These are phyloP conservation scores for Dispira simplex DNA, from an alignment of 192 early-diverging fungal genomes.

Conservation along the genomic window DNA sequence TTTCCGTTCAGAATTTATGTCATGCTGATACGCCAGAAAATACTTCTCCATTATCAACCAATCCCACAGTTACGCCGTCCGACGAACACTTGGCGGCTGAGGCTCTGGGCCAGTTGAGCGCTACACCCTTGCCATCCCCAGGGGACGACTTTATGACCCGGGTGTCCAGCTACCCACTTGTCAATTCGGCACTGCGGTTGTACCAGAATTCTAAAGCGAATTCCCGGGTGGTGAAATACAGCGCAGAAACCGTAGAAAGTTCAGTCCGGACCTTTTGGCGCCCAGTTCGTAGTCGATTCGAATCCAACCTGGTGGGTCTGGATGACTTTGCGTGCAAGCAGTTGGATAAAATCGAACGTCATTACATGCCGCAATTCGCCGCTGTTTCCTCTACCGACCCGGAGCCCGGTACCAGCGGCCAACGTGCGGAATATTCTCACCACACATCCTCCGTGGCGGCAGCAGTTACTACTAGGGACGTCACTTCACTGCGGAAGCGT, in stretches of 20 bases:
- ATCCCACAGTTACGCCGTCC: background rate
- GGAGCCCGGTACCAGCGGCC: too few species aligned
- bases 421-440: too few species aligned
- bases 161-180: constrained; percentile 61
- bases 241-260: constrained; percentile 62
- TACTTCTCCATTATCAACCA: background rate
- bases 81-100: background rate
- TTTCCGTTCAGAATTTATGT: background rate
- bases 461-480: too few species aligned
- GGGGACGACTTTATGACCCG: constrained; percentile 46
- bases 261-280: constrained; percentile 51
- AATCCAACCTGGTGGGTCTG: constrained; percentile 41
- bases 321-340: constrained; percentile 65
- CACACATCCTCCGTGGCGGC: too few species aligned
- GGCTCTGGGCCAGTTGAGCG: constrained; percentile 1
- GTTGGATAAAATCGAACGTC: constrained; percentile 40
- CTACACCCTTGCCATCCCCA: background rate
- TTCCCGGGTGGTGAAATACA: constrained; percentile 43
- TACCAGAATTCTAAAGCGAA: constrained; percentile 60
- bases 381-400: too few species aligned
- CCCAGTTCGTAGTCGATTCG: constrained; percentile 58
- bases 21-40: background rate
- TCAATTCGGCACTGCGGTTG: constrained; percentile 56
- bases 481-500: too few species aligned
- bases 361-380: too few species aligned